phyloP scores from a whole-genome alignment of 371 early-diverging fungal genomes.

The Actinomortierella ambigua region DNA sequence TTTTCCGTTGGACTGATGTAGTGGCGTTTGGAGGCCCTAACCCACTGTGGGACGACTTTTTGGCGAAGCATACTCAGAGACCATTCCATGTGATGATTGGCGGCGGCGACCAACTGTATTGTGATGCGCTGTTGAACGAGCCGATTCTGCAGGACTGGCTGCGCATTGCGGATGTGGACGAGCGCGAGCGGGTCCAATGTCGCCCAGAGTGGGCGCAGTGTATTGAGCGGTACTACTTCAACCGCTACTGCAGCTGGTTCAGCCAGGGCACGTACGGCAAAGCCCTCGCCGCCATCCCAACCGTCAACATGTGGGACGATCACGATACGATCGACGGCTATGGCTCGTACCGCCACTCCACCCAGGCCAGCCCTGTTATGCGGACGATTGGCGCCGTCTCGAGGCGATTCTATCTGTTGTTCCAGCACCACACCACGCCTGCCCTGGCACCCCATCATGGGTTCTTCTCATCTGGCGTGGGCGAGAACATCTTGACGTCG shows the following conservation, averaged over 20 bases:
- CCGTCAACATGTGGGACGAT: conserved; percentile 81
- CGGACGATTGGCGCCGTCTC: conserved; percentile 69
- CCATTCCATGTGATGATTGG: conserved; percentile 85
- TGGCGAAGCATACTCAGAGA: conserved; percentile 65
- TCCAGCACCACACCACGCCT: conserved; percentile 83
- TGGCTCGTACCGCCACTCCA: conserved; percentile 84
- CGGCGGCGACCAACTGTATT: conserved; percentile 88
- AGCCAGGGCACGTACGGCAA: conserved; percentile 62
- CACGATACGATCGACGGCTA: conserved; percentile 84
- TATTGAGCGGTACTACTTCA: conserved; percentile 75
- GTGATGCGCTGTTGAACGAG: conserved; percentile 63
- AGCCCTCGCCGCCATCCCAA: conserved; percentile 75
- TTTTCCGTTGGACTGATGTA: conserved; percentile 2
- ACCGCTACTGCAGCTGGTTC: conserved; percentile 75
- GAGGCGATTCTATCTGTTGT: conserved; percentile 80
- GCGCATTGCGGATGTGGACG: conserved; percentile 33
- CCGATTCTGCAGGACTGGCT: conserved; percentile 67
- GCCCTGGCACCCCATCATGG: conserved; percentile 63
- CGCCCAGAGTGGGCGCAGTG: conserved; percentile 58
- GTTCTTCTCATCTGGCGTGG: conserved; percentile 55
- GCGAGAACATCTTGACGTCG: conserved; percentile 57
- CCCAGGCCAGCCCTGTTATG: conserved; percentile 65
- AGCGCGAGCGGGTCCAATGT: conserved; percentile 51
- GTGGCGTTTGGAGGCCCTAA: conserved; percentile 63
- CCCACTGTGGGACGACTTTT: conserved; percentile 80